These are phyloP conservation scores for Talaromyces thailandensis DNA, from an alignment of 495 filamentous ascomycete genomes.

Conservation along the genomic window DNA sequence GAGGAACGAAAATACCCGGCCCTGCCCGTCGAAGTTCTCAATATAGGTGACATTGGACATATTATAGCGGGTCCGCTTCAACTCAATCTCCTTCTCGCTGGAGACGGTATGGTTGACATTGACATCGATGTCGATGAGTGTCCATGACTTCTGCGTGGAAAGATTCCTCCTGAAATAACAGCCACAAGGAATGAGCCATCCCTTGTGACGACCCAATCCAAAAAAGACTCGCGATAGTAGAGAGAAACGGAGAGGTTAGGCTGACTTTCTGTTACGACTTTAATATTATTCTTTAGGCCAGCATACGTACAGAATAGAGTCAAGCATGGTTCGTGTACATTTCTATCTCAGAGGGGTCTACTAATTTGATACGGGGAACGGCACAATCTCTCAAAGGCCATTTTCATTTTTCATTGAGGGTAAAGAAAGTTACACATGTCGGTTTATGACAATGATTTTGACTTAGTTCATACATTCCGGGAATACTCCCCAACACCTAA, in stretches of 20 bases:
- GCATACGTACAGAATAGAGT: no score
- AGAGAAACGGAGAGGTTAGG: no score
- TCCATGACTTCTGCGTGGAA: slow-evolving; percentile 47
- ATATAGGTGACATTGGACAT: slow-evolving; percentile 7
- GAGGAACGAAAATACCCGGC: not conserved
- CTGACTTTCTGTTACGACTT: no score
- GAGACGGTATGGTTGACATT: slow-evolving; percentile 10
- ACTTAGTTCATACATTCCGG: not conserved
- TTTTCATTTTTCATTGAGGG: no score
- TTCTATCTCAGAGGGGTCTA: not conserved
- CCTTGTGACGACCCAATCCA: slow-evolving; percentile 58
- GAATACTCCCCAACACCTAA: not conserved
- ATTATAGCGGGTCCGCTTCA: slow-evolving; percentile 9
- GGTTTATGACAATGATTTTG: not conserved
- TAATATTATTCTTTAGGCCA: no score
- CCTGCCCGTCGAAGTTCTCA: not conserved
- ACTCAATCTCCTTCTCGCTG: slow-evolving; percentile 10
- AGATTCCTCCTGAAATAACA: slow-evolving; percentile 54
- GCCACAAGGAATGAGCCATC: slow-evolving; percentile 60
- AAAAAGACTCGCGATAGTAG: no score
- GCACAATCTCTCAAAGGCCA: not conserved
- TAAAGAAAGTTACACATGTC: no score
- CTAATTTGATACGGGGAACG: not conserved
- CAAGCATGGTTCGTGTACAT: no score
- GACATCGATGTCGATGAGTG: slow-evolving; percentile 31